Evolutionary conservation across 2,329 filamentous ascomycete species (phyloP), one percentile per base, ranked within the genome.

Genomic region (Trichoderma hamatum): DNA sequence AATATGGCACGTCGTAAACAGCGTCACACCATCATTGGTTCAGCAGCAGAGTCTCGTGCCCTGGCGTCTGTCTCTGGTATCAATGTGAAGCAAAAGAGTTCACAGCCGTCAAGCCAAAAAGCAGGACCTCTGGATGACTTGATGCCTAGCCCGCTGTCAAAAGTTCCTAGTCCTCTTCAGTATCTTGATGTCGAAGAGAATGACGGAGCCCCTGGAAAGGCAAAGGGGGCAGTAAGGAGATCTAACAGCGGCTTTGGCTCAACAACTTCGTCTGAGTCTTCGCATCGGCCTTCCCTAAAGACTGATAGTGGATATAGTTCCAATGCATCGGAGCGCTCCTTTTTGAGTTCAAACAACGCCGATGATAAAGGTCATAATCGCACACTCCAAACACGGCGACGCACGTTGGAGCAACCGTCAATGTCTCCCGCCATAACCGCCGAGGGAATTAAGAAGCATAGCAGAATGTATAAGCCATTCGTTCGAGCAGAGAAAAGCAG

Each of bases 241-340:
- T 67, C 46, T 11, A 69, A 72, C 21, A 67, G 52, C 19, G 46
- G 59, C 54, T 32, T 67, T 34, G 66, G 32, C 10, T 64, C 59
- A 14, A 61, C 52, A 10, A 39, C 58, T 10, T 60, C 69, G 7
- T 69, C 66, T 19, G 68, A 68, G 14, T 55, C 49, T 13, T 60
- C 56, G 30, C 58, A 73, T 46, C 73, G 72, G 49, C 71, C 68
- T 9, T 56, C 79, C 39, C 70, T 68, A 13, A 76, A 77, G 58
- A 74, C 77, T 21, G 85, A 87, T 69, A 88, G 85, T 70, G 86
- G 84, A 2, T 90, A 89, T 73, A 86, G 86, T 73, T 89, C 87
- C 9, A 88, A 85, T 72, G 79, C 86, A 5, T 89, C 88, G 14
- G 75, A 88, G 21, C 82, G 84, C 49, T 89, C 87, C 0, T 81